A percentile compares a stretch with the other conserved stretches of the same genome.
phyloP scores from a whole-genome alignment of 176 grass and related monocot species.

The Urochloa ruziziensis region DNA sequence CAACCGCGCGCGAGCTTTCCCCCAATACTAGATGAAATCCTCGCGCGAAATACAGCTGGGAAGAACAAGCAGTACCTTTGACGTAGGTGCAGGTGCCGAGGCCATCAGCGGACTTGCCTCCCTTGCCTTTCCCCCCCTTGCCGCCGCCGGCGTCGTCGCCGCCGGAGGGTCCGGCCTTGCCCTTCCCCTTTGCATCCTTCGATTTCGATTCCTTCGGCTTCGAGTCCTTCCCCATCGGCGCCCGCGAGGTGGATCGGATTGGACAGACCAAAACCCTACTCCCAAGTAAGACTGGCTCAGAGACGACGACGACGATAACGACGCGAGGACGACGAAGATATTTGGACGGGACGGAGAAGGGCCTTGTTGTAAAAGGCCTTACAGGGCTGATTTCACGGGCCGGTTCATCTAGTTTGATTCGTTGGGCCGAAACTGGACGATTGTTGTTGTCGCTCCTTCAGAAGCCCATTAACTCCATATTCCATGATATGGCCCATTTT shows the following conservation, averaged over 20 bases:
- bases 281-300: background rate
- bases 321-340: conserved; percentile 15
- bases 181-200: conserved; percentile 77
- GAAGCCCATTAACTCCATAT: background rate
- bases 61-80: conserved; percentile 68
- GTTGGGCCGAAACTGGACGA: background rate
- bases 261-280: conserved; percentile 32
- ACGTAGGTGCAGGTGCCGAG: conserved; percentile 95
- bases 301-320: background rate
- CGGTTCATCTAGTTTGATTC: background rate
- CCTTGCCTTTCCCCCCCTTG: conserved; percentile 81
- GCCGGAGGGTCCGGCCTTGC: conserved; percentile 64
- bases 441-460: background rate
- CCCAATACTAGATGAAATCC: background rate
- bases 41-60: too few species aligned
- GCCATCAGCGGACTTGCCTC: conserved; percentile 72
- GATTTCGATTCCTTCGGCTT: conserved; percentile 75
- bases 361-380: background rate
- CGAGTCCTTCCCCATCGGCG: conserved; percentile 80
- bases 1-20: background rate
- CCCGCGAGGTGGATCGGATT: background rate
- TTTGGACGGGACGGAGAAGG: background rate
- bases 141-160: conserved; percentile 41
- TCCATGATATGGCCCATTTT: background rate
- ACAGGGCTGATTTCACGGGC: background rate